A percentile compares a stretch with the other conserved stretches of the same genome.
These are phyloP conservation scores for Alopecurus myosuroides DNA, from an alignment of 176 grass and related monocot species.

Conservation along the genomic window DNA sequence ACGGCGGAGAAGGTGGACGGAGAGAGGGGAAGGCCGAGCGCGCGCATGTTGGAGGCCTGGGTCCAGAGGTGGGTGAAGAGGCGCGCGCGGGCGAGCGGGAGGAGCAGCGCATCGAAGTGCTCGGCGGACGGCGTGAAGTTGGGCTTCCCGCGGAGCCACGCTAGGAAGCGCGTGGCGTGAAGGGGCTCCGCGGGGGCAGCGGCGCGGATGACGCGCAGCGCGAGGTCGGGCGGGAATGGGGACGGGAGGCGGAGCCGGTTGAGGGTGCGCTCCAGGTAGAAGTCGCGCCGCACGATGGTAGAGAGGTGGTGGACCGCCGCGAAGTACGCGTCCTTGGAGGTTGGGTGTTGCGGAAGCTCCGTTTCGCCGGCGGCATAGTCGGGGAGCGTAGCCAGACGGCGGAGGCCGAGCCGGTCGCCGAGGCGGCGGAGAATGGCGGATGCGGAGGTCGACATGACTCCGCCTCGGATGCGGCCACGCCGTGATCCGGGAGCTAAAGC, in stretches of 20 bases:
- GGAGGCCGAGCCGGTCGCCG: constrained; percentile 7
- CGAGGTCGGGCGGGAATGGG: constrained; percentile 72
- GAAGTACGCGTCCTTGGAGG: constrained; percentile 84
- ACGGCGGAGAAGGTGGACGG: constrained; percentile 62
- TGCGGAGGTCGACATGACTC: constrained; percentile 3
- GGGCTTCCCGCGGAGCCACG: constrained; percentile 59
- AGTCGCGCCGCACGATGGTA: constrained; percentile 81
- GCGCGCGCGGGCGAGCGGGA: constrained; percentile 62
- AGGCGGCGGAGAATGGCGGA: constrained; percentile 9
- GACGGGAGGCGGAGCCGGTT: constrained; percentile 81
- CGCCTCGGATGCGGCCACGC: not conserved
- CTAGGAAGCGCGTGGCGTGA: constrained; percentile 75
- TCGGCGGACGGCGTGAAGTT: constrained; percentile 57
- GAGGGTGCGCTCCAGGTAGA: constrained; percentile 95
- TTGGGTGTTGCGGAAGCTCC: constrained; percentile 23
- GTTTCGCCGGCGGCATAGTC: not conserved
- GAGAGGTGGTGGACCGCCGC: constrained; percentile 77
- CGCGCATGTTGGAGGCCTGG: constrained; percentile 67
- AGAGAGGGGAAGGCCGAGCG: constrained; percentile 57
- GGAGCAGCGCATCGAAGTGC: constrained; percentile 79
- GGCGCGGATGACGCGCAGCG: constrained; percentile 67
- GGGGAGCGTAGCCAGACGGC: constrained; percentile 4
- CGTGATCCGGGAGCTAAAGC: not conserved
- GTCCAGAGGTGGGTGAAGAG: constrained; percentile 84
- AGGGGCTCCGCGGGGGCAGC: constrained; percentile 64